Conservation (phyloP, 2,329 filamentous ascomycete genomes). For the Alternaria incomplexa region DNA sequence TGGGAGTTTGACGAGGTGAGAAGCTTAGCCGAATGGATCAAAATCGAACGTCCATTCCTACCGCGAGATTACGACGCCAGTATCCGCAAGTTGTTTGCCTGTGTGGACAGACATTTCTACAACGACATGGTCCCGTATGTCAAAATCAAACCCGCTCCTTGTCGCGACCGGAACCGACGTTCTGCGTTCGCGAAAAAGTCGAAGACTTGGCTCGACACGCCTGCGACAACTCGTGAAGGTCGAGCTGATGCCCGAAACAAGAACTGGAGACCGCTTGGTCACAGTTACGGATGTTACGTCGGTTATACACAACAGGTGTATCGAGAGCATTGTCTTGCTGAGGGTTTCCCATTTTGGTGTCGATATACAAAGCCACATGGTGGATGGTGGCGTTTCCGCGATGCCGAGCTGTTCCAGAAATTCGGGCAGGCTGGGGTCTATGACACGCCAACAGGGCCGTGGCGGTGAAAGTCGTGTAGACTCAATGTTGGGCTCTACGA, state of each 20-base stretch:
- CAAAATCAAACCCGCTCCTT: neutral
- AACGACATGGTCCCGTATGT: neutral
- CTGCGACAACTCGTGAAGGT: neutral
- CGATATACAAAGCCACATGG: neutral
- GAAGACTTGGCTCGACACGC: neutral
- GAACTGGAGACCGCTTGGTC: neutral
- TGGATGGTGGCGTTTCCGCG: neutral
- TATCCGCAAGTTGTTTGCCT: neutral
- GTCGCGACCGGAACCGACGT: neutral
- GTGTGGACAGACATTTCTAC: neutral
- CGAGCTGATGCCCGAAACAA: neutral
- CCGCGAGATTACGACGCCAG: neutral
- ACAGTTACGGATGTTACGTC: neutral
- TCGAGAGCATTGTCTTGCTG: neutral
- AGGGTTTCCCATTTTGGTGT: neutral
- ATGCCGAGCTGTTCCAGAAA: neutral
- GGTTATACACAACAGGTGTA: neutral
- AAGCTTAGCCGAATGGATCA: constrained; percentile 1
- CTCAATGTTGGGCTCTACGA: neutral
- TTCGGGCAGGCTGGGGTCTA: neutral
- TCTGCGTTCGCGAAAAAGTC: neutral
- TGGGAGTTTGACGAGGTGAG: constrained; percentile 5
- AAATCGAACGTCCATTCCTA: neutral
- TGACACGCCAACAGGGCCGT: neutral
- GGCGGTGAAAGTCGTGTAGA: neutral